A percentile compares a stretch with the other conserved stretches of the same genome.
Evolutionary conservation across 768 basidiomycete genomes (phyloP).

Genomic region (Suillus decipiens): DNA sequence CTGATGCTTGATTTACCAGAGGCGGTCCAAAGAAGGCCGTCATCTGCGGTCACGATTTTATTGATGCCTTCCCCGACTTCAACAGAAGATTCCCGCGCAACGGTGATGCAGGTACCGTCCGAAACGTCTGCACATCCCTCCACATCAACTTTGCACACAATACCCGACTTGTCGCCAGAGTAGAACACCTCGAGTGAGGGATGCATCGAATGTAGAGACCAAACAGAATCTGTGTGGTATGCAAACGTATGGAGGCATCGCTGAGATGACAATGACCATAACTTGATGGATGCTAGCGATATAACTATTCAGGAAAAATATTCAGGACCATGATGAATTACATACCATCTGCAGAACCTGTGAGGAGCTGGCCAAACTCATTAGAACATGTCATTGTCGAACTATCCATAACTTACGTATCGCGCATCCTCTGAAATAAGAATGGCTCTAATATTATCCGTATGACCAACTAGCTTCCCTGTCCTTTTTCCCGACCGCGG

Average conservation of each 20-base stretch:
- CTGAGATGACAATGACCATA: slow-evolving; percentile 91
- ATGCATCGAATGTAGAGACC: slow-evolving; percentile 89
- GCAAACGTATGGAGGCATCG: slow-evolving; percentile 95
- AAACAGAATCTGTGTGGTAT: slow-evolving; percentile 92
- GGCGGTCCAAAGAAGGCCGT: slow-evolving; percentile 88
- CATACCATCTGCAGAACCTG: slow-evolving; percentile 76
- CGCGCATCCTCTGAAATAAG: slow-evolving; percentile 86
- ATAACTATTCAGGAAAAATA: slow-evolving; percentile 13
- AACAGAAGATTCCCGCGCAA: slow-evolving; percentile 68
- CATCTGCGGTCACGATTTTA: slow-evolving; percentile 80
- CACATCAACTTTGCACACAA: slow-evolving; percentile 89
- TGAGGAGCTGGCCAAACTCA: slow-evolving; percentile 56
- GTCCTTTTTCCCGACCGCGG: slow-evolving; percentile 80
- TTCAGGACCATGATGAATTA: background rate
- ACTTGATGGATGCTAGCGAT: slow-evolving; percentile 72
- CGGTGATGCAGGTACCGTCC: slow-evolving; percentile 86
- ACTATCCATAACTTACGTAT: slow-evolving; percentile 62
- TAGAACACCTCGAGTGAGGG: slow-evolving; percentile 89
- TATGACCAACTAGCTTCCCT: slow-evolving; percentile 91
- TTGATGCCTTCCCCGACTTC: slow-evolving; percentile 67
- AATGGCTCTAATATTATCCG: slow-evolving; percentile 93
- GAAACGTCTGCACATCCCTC: slow-evolving; percentile 78
- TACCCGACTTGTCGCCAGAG: slow-evolving; percentile 91
- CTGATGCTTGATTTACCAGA: slow-evolving; percentile 79
- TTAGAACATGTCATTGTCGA: background rate